These are phyloP conservation scores for Claviceps digitariae DNA, from an alignment of 2,329 filamentous ascomycete species.

Conservation along the genomic window DNA sequence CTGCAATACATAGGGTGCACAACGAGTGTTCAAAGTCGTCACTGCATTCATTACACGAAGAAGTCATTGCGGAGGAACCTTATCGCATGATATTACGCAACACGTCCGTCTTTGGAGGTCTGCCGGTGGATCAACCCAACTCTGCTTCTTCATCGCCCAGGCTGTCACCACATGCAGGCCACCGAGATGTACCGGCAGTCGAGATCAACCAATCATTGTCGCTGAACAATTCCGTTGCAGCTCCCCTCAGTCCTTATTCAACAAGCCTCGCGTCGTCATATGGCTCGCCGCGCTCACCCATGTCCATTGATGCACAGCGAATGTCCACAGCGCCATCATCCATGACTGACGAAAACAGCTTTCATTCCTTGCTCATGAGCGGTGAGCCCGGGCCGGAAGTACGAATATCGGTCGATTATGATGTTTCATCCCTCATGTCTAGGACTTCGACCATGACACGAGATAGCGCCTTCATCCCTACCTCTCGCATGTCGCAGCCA, in stretches of 20 bases:
- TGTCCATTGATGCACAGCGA: slow-evolving; percentile 58
- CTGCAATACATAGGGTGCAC: slow-evolving; percentile 20
- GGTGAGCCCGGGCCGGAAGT: slow-evolving; percentile 62
- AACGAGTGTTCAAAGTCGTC: slow-evolving; percentile 36
- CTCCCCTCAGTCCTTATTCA: slow-evolving; percentile 51
- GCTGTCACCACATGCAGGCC: slow-evolving; percentile 23
- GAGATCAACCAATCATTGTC: slow-evolving; percentile 32
- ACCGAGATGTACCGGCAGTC: slow-evolving; percentile 35
- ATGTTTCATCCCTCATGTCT: slow-evolving; percentile 60
- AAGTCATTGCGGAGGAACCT: slow-evolving; percentile 35
- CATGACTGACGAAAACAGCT: slow-evolving; percentile 54
- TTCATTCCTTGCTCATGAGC: slow-evolving; percentile 57
- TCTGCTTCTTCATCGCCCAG: slow-evolving; percentile 33
- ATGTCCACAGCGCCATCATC: slow-evolving; percentile 67
- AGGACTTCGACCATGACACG: slow-evolving; percentile 66
- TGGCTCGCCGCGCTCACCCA: slow-evolving; percentile 54
- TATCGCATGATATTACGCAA: slow-evolving; percentile 25
- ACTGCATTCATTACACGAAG: slow-evolving; percentile 30
- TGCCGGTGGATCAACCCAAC: slow-evolving; percentile 21
- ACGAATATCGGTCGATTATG: slow-evolving; percentile 54
- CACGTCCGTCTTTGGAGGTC: slow-evolving; percentile 21
- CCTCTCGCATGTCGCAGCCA: slow-evolving; percentile 33
- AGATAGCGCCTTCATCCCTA: slow-evolving; percentile 41
- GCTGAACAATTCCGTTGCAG: slow-evolving; percentile 28
- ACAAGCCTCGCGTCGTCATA: slow-evolving; percentile 46